These are phyloP conservation scores for Colletotrichum shisoi DNA, from an alignment of 2,329 filamentous ascomycete species.

Conservation along the genomic window DNA sequence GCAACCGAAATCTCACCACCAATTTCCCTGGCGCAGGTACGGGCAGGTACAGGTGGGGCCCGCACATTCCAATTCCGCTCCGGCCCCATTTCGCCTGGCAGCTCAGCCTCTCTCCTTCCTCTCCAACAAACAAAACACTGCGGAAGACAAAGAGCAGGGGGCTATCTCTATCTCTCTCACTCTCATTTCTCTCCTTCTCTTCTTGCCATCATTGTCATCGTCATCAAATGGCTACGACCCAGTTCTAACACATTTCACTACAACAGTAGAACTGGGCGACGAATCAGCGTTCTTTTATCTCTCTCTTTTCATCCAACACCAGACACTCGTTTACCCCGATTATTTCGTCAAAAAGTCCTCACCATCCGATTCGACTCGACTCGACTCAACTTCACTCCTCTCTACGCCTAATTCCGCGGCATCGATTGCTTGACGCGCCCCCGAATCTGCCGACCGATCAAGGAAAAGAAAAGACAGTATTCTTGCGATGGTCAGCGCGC, in stretches of 20 bases:
- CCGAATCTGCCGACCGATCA: constrained; percentile 19
- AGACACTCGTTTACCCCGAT: constrained; percentile 36
- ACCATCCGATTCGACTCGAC: constrained; percentile 20
- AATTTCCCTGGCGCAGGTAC: constrained; percentile 37
- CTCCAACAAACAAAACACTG: constrained; percentile 37
- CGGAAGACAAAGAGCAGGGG: constrained; percentile 31
- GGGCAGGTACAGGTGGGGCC: constrained; percentile 33
- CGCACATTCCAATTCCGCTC: constrained; percentile 36
- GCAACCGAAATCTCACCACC: constrained; percentile 29
- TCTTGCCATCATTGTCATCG: constrained; percentile 2
- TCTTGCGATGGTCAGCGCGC: constrained; percentile 28
- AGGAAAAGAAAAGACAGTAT: constrained; percentile 3
- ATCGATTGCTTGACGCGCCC: constrained; percentile 30
- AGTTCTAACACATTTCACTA: constrained; percentile 31
- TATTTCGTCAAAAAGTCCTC: constrained; percentile 16
- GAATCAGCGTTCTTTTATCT: constrained; percentile 7
- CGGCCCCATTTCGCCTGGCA: constrained; percentile 31
- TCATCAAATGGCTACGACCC: constrained; percentile 31
- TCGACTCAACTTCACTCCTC: neutral
- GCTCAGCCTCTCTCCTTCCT: constrained; percentile 37
- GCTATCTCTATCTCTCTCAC: neutral
- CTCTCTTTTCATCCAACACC: constrained; percentile 20
- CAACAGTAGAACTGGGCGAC: constrained; percentile 28
- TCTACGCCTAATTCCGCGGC: constrained; percentile 33
- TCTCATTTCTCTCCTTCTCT: constrained; percentile 11